A percentile compares a stretch with the other conserved stretches of the same genome.
phyloP scores from a whole-genome alignment of 352 stramenopile genomes.

The Pythium guiyangense region DNA sequence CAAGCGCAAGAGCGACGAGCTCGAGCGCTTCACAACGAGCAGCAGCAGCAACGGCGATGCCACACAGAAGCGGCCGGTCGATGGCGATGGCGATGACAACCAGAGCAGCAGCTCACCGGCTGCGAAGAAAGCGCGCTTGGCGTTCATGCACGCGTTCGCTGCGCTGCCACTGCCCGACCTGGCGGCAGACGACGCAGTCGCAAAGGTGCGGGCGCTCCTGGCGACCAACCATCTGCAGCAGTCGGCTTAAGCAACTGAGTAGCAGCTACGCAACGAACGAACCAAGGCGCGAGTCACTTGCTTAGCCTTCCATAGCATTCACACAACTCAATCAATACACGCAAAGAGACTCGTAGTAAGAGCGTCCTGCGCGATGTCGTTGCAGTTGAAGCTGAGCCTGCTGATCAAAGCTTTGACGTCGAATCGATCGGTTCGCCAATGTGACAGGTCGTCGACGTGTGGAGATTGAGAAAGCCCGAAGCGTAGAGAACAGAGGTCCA shows the following conservation, averaged over 20 bases:
- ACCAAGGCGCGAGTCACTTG: too few species aligned
- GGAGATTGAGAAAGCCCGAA: too few species aligned
- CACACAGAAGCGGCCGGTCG: constrained; percentile 1
- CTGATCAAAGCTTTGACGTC: too few species aligned
- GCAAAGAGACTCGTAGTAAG: too few species aligned
- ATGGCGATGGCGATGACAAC: neutral
- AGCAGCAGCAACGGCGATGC: constrained; percentile 2
- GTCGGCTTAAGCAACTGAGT: neutral
- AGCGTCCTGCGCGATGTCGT: too few species aligned
- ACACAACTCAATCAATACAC: too few species aligned
- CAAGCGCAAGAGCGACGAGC: constrained; percentile 91
- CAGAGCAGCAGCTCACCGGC: constrained; percentile 6
- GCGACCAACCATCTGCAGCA: constrained; percentile 6
- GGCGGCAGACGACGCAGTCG: constrained; percentile 33
- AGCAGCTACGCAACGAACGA: too few species aligned
- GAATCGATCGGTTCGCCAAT: too few species aligned
- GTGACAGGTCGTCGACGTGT: too few species aligned
- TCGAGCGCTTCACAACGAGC: constrained; percentile 73
- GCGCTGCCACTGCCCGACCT: constrained; percentile 66
- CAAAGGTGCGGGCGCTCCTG: constrained; percentile 26
- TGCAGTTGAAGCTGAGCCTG: too few species aligned
- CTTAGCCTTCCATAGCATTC: too few species aligned
- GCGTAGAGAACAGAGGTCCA: too few species aligned
- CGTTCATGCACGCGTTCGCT: constrained; percentile 52
- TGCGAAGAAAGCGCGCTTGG: constrained; percentile 39